Conservation (phyloP, 139 green algal genomes). For the Micractinium sp. region DNA sequence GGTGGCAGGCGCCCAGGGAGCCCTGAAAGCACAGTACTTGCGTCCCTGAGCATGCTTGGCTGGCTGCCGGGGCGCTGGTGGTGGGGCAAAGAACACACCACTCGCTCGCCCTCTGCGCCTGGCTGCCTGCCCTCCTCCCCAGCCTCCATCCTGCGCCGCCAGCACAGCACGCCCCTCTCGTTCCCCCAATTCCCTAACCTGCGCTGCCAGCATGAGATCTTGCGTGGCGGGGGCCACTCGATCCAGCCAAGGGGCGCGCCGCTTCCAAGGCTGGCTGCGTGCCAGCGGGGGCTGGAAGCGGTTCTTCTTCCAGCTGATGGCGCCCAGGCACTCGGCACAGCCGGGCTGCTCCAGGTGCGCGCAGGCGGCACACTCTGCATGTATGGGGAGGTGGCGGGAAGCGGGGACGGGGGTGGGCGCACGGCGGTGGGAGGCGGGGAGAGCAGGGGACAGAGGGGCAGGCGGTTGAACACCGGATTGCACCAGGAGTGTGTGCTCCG, state of each 20-base stretch:
- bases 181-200: neutral
- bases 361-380: constrained; percentile 23
- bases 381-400: neutral
- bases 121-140: neutral
- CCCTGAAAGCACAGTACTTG: no score
- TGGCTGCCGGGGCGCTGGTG: neutral
- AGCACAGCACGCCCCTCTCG: neutral
- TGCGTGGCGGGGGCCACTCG: constrained; percentile 17
- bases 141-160: neutral
- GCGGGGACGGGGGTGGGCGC: neutral
- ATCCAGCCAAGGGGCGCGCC: constrained; percentile 25
- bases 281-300: neutral
- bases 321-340: constrained; percentile 17
- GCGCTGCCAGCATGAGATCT: constrained; percentile 27
- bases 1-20: neutral
- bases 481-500: neutral
- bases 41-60: neutral
- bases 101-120: neutral
- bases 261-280: neutral
- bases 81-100: neutral
- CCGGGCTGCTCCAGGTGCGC: constrained; percentile 19
- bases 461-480: neutral
- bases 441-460: neutral
- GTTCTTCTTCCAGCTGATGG: neutral
- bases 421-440: neutral